Percentiles rank a stretch among this genome's conserved stretches.
These are phyloP conservation scores for Cladophialophora immunda DNA, from an alignment of 2,329 filamentous ascomycete genomes.

Conservation along the genomic window DNA sequence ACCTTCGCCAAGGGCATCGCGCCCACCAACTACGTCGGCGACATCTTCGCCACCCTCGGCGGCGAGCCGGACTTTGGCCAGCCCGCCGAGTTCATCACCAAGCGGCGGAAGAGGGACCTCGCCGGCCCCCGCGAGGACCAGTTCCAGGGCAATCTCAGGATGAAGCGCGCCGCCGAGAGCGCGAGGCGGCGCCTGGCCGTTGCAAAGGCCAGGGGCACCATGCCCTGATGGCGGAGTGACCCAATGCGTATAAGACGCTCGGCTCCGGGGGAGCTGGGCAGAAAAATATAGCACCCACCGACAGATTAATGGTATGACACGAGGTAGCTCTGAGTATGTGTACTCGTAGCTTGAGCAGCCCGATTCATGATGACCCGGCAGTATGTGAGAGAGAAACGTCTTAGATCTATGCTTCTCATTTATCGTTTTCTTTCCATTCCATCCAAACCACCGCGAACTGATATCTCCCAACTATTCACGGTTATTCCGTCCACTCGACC, in stretches of 20 bases:
- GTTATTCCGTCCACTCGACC: too few relatives aligned
- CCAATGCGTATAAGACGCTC: too few relatives aligned
- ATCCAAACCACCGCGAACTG: not conserved
- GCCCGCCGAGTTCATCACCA: slow-evolving; percentile 27
- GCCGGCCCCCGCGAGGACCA: slow-evolving; percentile 47
- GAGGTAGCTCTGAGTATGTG: too few relatives aligned
- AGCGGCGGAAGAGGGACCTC: slow-evolving; percentile 36
- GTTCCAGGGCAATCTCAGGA: slow-evolving; percentile 40
- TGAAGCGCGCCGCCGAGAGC: slow-evolving; percentile 26
- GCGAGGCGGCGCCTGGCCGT: slow-evolving; percentile 14
- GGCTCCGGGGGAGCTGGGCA: too few relatives aligned
- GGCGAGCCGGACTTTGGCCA: slow-evolving; percentile 71
- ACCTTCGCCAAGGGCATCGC: slow-evolving; percentile 66
- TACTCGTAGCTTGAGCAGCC: too few relatives aligned
- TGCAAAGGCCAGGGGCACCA: not conserved
- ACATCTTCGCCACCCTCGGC: slow-evolving; percentile 74
- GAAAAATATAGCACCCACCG: too few relatives aligned
- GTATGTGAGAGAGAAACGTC: not conserved
- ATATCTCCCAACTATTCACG: not conserved
- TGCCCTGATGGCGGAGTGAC: not conserved
- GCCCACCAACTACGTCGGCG: slow-evolving; percentile 72
- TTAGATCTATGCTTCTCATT: not conserved
- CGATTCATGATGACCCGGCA: too few relatives aligned
- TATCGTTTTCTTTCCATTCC: not conserved
- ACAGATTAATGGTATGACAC: too few relatives aligned